phyloP scores from a whole-genome alignment of 2,329 filamentous ascomycete species.

The Cercospora janseana region DNA sequence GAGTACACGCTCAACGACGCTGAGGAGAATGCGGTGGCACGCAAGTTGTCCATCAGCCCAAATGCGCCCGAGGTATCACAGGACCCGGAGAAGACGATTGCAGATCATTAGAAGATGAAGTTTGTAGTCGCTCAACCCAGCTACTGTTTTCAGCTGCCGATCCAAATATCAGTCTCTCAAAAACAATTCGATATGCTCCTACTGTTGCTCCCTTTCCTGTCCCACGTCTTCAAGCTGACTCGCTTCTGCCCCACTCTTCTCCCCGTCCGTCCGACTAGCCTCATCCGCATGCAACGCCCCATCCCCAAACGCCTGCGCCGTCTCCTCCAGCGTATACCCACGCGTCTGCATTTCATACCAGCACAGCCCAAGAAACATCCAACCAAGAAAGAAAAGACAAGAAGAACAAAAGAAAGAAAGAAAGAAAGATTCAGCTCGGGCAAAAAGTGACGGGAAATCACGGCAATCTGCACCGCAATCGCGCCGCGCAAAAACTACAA shows the following conservation, averaged over 20 bases:
- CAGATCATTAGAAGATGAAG: neutral
- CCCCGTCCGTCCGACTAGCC: no score
- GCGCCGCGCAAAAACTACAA: neutral
- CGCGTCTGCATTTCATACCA: neutral
- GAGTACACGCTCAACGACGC: conserved; percentile 28
- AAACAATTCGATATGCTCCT: neutral
- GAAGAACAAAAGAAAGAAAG: no score
- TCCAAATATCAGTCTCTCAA: neutral
- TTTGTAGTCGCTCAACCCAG: no score
- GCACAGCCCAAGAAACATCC: neutral
- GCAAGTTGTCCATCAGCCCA: neutral
- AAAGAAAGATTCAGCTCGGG: neutral
- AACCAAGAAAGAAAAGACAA: no score
- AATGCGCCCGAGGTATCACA: neutral
- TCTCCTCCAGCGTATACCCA: neutral
- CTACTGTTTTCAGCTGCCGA: no score
- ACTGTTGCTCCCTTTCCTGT: neutral
- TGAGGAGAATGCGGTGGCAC: conserved; percentile 12
- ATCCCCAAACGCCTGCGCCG: neutral
- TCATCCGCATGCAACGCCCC: neutral
- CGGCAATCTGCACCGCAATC: neutral
- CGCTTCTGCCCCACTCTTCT: neutral
- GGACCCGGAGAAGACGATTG: neutral
- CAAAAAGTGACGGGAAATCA: neutral
- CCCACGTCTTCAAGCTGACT: neutral